Percentiles rank a stretch among this genome's conserved stretches.
These are phyloP conservation scores for Iodosphaeria phyllophila DNA, from an alignment of 2,329 filamentous ascomycete species.

Conservation along the genomic window DNA sequence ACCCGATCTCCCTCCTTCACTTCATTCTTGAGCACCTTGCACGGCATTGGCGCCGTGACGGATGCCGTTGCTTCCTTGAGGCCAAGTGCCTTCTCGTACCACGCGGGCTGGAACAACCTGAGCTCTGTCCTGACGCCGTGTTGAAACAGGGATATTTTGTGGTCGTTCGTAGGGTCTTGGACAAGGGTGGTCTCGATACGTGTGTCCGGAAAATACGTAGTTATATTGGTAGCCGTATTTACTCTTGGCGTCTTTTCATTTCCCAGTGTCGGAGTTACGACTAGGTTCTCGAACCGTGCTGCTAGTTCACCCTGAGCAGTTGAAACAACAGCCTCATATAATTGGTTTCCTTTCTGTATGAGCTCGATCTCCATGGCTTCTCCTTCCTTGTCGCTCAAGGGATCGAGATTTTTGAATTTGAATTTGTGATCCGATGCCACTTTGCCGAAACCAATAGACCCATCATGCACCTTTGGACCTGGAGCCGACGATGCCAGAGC, in stretches of 20 bases:
- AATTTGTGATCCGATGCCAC: conserved; percentile 25
- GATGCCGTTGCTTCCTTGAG: conserved; percentile 65
- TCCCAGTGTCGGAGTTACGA: conserved; percentile 16
- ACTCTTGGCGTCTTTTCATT: not conserved
- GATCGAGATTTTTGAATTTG: conserved; percentile 38
- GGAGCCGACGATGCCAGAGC: conserved; percentile 18
- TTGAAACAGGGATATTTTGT: conserved; percentile 64
- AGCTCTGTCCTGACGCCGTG: conserved; percentile 40
- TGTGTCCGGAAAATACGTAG: conserved; percentile 65
- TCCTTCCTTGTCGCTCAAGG: conserved; percentile 41
- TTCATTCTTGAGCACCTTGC: conserved; percentile 84
- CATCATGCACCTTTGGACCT: conserved; percentile 18
- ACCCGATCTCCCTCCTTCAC: conserved; percentile 68
- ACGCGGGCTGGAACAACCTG: conserved; percentile 42
- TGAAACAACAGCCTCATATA: conserved; percentile 29
- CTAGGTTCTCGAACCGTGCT: conserved; percentile 24
- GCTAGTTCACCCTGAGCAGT: conserved; percentile 20
- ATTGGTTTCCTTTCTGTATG: conserved; percentile 25
- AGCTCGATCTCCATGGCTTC: conserved; percentile 36
- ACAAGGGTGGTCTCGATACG: conserved; percentile 68
- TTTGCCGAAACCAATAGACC: conserved; percentile 34
- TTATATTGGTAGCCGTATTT: conserved; percentile 23
- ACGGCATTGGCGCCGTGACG: conserved; percentile 89
- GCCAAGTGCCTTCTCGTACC: conserved; percentile 77
- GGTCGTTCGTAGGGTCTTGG: conserved; percentile 24